A percentile compares a stretch with the other conserved stretches of the same genome.
phyloP scores from a whole-genome alignment of 306 rosid genomes.

The Comarum palustre region DNA sequence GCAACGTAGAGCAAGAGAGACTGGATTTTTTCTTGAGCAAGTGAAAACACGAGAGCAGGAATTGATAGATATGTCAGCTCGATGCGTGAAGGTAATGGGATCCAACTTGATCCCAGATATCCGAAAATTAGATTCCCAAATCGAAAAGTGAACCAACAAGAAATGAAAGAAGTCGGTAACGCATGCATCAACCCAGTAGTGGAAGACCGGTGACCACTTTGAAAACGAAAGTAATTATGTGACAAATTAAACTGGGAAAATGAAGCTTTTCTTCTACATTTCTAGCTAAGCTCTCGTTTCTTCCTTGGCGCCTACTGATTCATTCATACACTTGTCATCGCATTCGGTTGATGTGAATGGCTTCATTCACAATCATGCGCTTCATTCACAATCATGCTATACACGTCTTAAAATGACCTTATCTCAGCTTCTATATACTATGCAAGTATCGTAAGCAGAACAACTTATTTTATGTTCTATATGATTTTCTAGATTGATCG shows the following conservation, averaged over 20 bases:
- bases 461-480: constrained; percentile 42
- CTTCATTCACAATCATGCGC: constrained; percentile 7
- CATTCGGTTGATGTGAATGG: constrained; percentile 22
- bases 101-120: constrained; percentile 33
- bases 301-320: constrained; percentile 19
- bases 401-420: constrained; percentile 34
- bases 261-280: not conserved
- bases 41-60: constrained; percentile 4
- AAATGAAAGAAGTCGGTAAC: constrained; percentile 4
- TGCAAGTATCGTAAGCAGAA: not conserved
- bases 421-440: constrained; percentile 12
- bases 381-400: no score
- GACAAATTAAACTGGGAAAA: not conserved
- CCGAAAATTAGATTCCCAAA: constrained; percentile 22
- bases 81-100: constrained; percentile 24
- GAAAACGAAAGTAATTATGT: constrained; percentile 11
- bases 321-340: constrained; percentile 13
- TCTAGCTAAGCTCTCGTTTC: not conserved
- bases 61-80: constrained; percentile 26
- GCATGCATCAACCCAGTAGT: not conserved
- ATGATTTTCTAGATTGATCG: not conserved
- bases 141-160: constrained; percentile 9
- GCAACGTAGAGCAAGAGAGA: not conserved
- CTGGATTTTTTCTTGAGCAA: not conserved
- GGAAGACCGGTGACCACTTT: constrained; percentile 44